Conservation (phyloP, 2,329 filamentous ascomycete genomes). For the Fusarium paranaense region DNA sequence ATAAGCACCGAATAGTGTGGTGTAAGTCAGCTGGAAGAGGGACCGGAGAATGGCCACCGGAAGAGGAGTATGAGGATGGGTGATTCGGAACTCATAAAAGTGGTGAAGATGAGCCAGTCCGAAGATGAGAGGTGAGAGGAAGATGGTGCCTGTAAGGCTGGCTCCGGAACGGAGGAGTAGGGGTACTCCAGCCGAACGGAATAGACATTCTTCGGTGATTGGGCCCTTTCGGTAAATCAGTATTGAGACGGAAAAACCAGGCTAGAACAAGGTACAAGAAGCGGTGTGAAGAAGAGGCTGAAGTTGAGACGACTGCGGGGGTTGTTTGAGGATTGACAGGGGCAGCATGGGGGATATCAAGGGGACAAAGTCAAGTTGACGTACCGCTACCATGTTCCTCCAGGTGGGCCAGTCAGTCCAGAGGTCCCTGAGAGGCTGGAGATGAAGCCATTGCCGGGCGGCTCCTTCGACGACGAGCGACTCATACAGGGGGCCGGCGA, state of each 20-base stretch:
- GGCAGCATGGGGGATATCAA: slow-evolving; percentile 22
- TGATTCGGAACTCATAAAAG: slow-evolving; percentile 92
- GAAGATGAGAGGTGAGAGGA: slow-evolving; percentile 88
- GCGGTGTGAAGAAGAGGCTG: slow-evolving; percentile 40
- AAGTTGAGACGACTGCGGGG: slow-evolving; percentile 34
- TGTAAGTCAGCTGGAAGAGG: slow-evolving; percentile 88
- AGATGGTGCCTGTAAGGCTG: slow-evolving; percentile 71
- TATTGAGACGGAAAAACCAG: slow-evolving; percentile 10
- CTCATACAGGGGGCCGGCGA: slow-evolving; percentile 87
- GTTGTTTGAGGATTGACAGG: slow-evolving; percentile 24
- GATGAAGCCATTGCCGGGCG: slow-evolving; percentile 73
- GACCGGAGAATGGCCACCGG: slow-evolving; percentile 75
- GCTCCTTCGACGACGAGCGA: slow-evolving; percentile 76
- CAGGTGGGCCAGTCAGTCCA: slow-evolving; percentile 83
- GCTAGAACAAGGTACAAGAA: slow-evolving; percentile 27
- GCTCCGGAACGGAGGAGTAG: slow-evolving; percentile 80
- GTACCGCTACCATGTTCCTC: slow-evolving; percentile 87
- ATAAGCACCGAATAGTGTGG: slow-evolving; percentile 92
- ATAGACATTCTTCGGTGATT: slow-evolving; percentile 92
- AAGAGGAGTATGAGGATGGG: slow-evolving; percentile 77
- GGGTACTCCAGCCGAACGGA: slow-evolving; percentile 87
- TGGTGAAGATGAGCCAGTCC: slow-evolving; percentile 95
- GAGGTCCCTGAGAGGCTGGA: slow-evolving; percentile 67
- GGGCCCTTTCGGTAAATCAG: slow-evolving; percentile 70
- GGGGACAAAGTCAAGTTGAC: slow-evolving; percentile 44